Evolutionary conservation across 257 asterid genomes (phyloP).

Genomic region (Nicotiana tabacum): DNA sequence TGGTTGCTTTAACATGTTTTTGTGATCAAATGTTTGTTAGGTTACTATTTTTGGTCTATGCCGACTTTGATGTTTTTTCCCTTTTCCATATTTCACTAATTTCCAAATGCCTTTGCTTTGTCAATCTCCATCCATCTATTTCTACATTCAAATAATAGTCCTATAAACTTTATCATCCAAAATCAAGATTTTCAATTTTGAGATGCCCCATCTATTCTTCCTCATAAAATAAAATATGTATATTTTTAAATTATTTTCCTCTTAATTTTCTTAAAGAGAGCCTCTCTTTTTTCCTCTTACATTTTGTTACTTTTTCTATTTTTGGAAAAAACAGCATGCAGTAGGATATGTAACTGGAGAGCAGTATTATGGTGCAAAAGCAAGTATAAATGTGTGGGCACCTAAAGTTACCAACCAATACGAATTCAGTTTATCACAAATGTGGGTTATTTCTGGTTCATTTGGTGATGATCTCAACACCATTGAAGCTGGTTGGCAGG

Average conservation of each 20-base stretch:
- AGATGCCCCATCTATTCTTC: neutral
- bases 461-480: constrained; percentile 93
- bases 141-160: constrained; percentile 1
- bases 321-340: constrained; percentile 52
- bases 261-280: neutral
- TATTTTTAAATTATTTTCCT: neutral
- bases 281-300: neutral
- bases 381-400: constrained; percentile 86
- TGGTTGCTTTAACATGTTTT: neutral
- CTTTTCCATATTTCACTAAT: constrained; percentile 1
- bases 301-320: neutral
- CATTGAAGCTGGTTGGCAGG: constrained; percentile 99
- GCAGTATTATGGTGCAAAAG: constrained; percentile 81
- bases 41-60: constrained; percentile 9
- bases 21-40: constrained; percentile 8
- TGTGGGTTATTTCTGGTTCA: constrained; percentile 92
- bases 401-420: constrained; percentile 58
- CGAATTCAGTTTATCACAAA: constrained; percentile 81
- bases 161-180: neutral
- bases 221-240: neutral
- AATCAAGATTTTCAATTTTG: neutral
- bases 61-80: constrained; percentile 14
- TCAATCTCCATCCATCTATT: neutral
- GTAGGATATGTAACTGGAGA: constrained; percentile 88
- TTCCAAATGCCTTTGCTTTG: neutral